phyloP scores from a whole-genome alignment of 257 asterid species.

The Solanum clarkiae region DNA sequence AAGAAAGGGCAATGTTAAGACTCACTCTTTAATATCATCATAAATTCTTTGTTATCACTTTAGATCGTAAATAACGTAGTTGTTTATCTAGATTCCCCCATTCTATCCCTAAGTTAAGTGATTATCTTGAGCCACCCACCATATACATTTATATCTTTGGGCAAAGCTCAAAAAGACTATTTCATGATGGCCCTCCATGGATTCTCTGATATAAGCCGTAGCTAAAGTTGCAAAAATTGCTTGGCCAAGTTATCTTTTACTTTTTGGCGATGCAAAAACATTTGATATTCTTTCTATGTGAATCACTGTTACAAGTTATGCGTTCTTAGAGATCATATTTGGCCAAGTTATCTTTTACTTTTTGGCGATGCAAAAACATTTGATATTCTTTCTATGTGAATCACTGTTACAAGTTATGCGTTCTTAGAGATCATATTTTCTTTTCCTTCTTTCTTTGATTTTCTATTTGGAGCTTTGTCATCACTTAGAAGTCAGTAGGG shows the following conservation, averaged over 20 bases:
- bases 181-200: background rate
- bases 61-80: background rate
- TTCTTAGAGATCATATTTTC: background rate
- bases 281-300: background rate
- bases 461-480: background rate
- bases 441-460: background rate
- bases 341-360: background rate
- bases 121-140: background rate
- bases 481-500: background rate
- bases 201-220: background rate
- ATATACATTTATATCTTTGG: background rate
- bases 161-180: background rate
- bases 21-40: background rate
- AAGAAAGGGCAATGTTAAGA: background rate
- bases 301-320: background rate
- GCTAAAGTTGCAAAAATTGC: background rate
- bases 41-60: background rate
- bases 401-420: background rate
- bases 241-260: background rate
- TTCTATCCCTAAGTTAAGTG: background rate
- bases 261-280: background rate
- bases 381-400: background rate
- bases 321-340: background rate
- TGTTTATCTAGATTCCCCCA: background rate
- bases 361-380: background rate